Conservation (phyloP, 768 basidiomycete genomes). For the Brasilioporus rufonigricans region DNA sequence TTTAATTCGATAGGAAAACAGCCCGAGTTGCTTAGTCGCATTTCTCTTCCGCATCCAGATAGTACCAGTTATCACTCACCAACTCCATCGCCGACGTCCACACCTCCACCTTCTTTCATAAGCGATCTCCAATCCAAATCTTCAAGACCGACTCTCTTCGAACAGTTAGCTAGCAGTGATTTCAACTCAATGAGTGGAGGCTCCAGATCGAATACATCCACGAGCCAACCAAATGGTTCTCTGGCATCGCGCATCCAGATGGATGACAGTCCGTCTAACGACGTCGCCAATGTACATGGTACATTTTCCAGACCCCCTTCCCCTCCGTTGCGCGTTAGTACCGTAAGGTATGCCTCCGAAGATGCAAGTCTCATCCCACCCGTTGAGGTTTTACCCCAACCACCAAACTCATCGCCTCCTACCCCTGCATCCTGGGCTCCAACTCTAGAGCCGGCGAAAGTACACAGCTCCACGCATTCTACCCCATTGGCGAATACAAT, state of each 20-base stretch:
- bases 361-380: conserved; percentile 29
- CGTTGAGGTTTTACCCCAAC: conserved; percentile 26
- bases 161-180: conserved; percentile 18
- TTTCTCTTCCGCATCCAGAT: conserved; percentile 37
- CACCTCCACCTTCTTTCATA: conserved; percentile 1
- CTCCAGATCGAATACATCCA: neutral
- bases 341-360: neutral
- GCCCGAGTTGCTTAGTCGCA: conserved; percentile 51
- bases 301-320: neutral
- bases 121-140: conserved; percentile 6
- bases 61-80: conserved; percentile 25
- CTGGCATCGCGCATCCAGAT: conserved; percentile 28
- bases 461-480: neutral
- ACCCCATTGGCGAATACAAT: neutral
- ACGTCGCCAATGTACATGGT: neutral
- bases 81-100: conserved; percentile 20
- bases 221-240: conserved; percentile 12
- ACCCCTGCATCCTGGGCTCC: conserved; percentile 10
- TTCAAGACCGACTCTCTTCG: conserved; percentile 21
- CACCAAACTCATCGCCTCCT: conserved; percentile 18
- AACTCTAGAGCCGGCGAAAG: neutral
- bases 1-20: conserved; percentile 55
- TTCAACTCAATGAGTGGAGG: neutral
- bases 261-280: neutral
- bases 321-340: neutral